phyloP scores from a whole-genome alignment of 2,329 filamentous ascomycete species.

The Neonectria magnoliae region DNA sequence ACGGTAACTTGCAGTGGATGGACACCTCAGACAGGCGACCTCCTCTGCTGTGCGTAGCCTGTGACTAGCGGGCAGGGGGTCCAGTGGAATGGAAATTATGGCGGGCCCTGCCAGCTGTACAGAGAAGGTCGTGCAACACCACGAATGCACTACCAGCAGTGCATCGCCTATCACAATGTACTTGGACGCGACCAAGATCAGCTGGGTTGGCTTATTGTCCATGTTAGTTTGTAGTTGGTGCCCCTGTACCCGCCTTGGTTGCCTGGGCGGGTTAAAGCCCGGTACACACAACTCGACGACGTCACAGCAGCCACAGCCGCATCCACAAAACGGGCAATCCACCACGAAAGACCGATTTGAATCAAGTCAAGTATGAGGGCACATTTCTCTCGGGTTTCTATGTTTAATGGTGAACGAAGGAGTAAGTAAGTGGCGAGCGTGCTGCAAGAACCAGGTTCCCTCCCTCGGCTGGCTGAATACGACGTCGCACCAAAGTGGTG shows the following conservation, averaged over 20 bases:
- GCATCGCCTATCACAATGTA: not conserved
- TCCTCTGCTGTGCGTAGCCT: conserved; percentile 5
- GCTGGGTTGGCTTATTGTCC: not conserved
- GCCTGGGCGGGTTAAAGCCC: not conserved
- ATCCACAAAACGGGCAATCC: not conserved
- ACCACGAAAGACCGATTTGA: not conserved
- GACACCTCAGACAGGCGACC: conserved; percentile 5
- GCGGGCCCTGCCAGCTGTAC: conserved; percentile 1
- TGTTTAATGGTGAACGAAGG: not conserved
- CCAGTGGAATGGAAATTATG: conserved; percentile 1
- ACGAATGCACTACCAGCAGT: not conserved
- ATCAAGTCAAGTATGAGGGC: not conserved
- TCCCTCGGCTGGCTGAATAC: not conserved
- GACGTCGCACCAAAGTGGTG: not conserved
- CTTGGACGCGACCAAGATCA: not conserved
- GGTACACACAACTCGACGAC: conserved; percentile 2
- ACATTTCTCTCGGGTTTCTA: not conserved
- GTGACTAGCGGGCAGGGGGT: conserved; percentile 5
- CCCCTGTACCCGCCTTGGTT: not conserved
- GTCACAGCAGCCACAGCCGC: not conserved
- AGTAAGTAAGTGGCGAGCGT: not conserved
- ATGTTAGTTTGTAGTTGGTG: not conserved
- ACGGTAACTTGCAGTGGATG: conserved; percentile 16
- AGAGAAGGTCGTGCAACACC: not conserved
- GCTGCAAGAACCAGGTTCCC: not conserved